Conservation (phyloP, 805 yeast species). For the Kuraishia floccosa region DNA sequence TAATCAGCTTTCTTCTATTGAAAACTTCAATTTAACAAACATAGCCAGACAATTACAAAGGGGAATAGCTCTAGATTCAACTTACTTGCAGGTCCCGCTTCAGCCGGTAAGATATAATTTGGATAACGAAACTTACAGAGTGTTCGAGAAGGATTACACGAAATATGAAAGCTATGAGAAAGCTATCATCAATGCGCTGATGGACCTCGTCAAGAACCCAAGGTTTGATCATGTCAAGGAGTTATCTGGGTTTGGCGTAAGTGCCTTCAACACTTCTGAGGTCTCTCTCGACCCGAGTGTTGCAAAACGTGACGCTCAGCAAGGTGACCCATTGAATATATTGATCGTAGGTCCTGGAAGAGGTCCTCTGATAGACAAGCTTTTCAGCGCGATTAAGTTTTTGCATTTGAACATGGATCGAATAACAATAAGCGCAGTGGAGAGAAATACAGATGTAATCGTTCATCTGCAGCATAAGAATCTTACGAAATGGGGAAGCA, state of each 20-base stretch:
- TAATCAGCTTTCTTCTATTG: conserved; percentile 15
- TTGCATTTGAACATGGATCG: conserved; percentile 13
- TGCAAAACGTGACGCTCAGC: too few species aligned
- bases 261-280: conserved; percentile 10
- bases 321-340: conserved; percentile 20
- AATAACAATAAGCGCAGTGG: conserved; percentile 46
- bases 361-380: conserved; percentile 64
- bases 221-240: conserved; percentile 12
- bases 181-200: conserved; percentile 50
- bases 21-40: conserved; percentile 13
- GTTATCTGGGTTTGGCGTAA: conserved; percentile 4
- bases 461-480: conserved; percentile 38
- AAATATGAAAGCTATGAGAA: conserved; percentile 61
- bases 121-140: conserved; percentile 46
- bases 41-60: conserved; percentile 7
- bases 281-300: conserved; percentile 4
- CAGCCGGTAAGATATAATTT: conserved; percentile 59
- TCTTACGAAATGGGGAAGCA: conserved; percentile 35
- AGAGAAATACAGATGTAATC: conserved; percentile 58
- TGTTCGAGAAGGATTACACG: conserved; percentile 57
- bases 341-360: conserved; percentile 81
- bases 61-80: conserved; percentile 3
- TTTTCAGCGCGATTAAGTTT: conserved; percentile 27
- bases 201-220: conserved; percentile 15
- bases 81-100: conserved; percentile 37